A percentile compares a stretch with the other conserved stretches of the same genome.
Conservation (phyloP, 2,329 filamentous ascomycete species). For the Xylariaceae sp. region DNA sequence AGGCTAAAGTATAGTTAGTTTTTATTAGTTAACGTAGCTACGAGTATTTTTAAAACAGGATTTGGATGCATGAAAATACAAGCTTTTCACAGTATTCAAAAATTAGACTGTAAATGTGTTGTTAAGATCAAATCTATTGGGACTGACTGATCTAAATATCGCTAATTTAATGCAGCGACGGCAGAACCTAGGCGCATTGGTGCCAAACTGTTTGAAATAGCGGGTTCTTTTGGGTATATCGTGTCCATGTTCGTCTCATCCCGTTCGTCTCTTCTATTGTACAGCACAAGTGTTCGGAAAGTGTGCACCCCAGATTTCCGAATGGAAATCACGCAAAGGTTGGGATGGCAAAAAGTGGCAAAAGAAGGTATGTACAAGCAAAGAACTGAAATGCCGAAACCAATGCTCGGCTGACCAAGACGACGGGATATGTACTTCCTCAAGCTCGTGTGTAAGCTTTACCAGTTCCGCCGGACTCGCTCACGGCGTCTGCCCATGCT, state of each 20-base stretch:
- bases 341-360: neutral
- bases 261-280: conserved; percentile 15
- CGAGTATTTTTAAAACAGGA: no score
- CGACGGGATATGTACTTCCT: neutral
- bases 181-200: neutral
- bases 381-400: conserved; percentile 14
- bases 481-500: conserved; percentile 31
- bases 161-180: neutral
- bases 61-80: neutral
- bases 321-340: neutral
- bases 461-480: conserved; percentile 25
- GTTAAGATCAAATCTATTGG: neutral
- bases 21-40: no score
- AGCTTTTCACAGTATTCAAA: neutral
- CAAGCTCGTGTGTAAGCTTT: neutral
- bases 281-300: neutral
- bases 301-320: neutral
- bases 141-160: neutral
- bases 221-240: conserved; percentile 8
- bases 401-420: neutral
- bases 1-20: no score
- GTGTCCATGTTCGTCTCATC: neutral
- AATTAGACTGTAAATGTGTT: neutral
- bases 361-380: conserved; percentile 23
- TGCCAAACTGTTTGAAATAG: neutral